Conservation (phyloP, 2,329 filamentous ascomycete genomes). For the Leptographium wingfieldii region DNA sequence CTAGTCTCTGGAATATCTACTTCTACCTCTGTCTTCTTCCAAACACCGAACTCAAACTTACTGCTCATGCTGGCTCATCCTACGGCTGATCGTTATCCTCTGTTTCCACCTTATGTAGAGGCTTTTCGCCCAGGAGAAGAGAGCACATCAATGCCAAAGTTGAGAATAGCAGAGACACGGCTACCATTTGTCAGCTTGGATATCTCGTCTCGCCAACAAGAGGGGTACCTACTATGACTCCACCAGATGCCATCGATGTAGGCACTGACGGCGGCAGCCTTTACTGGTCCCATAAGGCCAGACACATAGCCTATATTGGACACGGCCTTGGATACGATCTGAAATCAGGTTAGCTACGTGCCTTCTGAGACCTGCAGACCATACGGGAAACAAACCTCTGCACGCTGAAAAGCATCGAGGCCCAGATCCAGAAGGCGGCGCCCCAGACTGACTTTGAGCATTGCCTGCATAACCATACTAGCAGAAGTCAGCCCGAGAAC, state of each 20-base stretch:
- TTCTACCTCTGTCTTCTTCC: no score
- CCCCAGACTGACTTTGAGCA: slow-evolving; percentile 13
- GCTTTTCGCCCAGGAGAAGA: slow-evolving; percentile 10
- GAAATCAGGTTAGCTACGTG: not conserved
- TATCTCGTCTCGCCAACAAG: not conserved
- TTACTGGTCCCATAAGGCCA: slow-evolving; percentile 6
- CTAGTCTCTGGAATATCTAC: no score
- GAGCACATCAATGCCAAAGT: slow-evolving; percentile 2
- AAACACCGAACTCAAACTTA: not conserved
- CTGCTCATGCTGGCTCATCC: not conserved
- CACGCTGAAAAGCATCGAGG: slow-evolving; percentile 10
- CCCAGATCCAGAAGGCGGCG: slow-evolving; percentile 14
- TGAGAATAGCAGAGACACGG: slow-evolving; percentile 12
- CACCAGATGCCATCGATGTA: slow-evolving; percentile 13
- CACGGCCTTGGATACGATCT: slow-evolving; percentile 8
- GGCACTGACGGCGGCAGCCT: slow-evolving; percentile 8
- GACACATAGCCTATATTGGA: slow-evolving; percentile 11
- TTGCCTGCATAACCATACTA: slow-evolving; percentile 22
- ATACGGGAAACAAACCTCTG: slow-evolving; percentile 12
- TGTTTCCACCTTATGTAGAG: slow-evolving; percentile 3
- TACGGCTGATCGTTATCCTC: not conserved
- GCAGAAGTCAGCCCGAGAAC: slow-evolving; percentile 26
- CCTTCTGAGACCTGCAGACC: not conserved
- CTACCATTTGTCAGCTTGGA: not conserved
- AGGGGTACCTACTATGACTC: slow-evolving; percentile 9